Evolutionary conservation across 139 green algal genomes (phyloP).

Genomic region (Coelastrella sp.): DNA sequence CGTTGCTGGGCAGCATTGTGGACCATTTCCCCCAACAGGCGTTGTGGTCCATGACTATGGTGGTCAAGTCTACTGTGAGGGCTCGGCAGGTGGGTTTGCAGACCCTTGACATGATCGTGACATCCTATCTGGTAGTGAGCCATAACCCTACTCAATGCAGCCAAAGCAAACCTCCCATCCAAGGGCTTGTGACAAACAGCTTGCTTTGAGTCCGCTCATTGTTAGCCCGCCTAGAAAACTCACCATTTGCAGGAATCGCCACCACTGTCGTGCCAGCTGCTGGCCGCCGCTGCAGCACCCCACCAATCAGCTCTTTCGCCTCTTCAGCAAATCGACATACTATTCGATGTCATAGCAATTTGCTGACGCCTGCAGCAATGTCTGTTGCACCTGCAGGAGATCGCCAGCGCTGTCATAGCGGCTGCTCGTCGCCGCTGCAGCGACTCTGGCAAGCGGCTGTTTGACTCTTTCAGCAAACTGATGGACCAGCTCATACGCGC

Average conservation of each 20-base stretch:
- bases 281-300: no score
- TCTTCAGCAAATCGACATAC: no score
- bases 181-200: no score
- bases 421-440: conserved; percentile 35
- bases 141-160: no score
- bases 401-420: conserved; percentile 36
- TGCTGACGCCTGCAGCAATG: background rate
- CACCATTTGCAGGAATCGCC: no score
- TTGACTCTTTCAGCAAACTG: conserved; percentile 67
- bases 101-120: background rate
- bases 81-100: conserved; percentile 52
- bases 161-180: no score
- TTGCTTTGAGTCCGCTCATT: no score
- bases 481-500: conserved; percentile 82
- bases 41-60: conserved; percentile 85
- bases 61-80: conserved; percentile 78
- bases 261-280: no score
- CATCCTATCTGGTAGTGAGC: no score
- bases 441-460: conserved; percentile 49
- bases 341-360: no score
- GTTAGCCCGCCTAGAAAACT: no score
- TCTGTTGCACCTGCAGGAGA: conserved; percentile 8
- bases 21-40: conserved; percentile 77
- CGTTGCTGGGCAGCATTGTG: conserved; percentile 51
- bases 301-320: no score